These are phyloP conservation scores for Chlamydomonas urium DNA, from an alignment of 139 green algal species.

Conservation along the genomic window DNA sequence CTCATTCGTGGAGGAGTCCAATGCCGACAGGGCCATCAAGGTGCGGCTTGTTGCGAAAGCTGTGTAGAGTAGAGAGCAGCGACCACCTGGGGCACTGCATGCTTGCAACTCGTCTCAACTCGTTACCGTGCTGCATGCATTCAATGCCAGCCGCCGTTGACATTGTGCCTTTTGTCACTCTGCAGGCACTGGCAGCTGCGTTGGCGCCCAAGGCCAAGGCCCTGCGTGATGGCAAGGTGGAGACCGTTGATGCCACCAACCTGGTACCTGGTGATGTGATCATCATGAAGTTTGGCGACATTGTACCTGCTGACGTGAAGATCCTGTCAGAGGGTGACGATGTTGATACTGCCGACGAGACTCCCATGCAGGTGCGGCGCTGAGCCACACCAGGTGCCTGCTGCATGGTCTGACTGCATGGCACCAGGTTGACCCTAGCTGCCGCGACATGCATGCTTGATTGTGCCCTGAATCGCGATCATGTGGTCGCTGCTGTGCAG, in stretches of 20 bases:
- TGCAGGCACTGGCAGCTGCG: constrained; percentile 63
- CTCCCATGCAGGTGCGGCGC: constrained; percentile 73
- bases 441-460: too few species aligned
- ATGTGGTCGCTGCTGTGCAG: constrained; percentile 22
- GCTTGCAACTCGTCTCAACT: too few species aligned
- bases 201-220: constrained; percentile 68
- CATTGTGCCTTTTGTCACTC: neutral
- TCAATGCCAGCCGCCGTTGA: too few species aligned
- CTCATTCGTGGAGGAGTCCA: constrained; percentile 69
- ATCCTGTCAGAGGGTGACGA: constrained; percentile 55
- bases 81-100: too few species aligned
- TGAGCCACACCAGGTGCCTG: too few species aligned
- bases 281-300: constrained; percentile 71
- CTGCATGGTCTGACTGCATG: too few species aligned
- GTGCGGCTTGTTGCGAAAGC: too few species aligned
- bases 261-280: constrained; percentile 81
- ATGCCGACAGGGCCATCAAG: constrained; percentile 79
- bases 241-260: constrained; percentile 49
- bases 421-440: too few species aligned
- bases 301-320: constrained; percentile 85
- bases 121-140: too few species aligned
- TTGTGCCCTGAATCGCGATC: too few species aligned
- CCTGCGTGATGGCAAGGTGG: constrained; percentile 50
- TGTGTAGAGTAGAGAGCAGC: too few species aligned
- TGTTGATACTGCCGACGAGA: constrained; percentile 47